Base-by-base conservation (phyloP, 2,329 filamentous ascomycete genomes). In the Colletotrichum magnum region DNA sequence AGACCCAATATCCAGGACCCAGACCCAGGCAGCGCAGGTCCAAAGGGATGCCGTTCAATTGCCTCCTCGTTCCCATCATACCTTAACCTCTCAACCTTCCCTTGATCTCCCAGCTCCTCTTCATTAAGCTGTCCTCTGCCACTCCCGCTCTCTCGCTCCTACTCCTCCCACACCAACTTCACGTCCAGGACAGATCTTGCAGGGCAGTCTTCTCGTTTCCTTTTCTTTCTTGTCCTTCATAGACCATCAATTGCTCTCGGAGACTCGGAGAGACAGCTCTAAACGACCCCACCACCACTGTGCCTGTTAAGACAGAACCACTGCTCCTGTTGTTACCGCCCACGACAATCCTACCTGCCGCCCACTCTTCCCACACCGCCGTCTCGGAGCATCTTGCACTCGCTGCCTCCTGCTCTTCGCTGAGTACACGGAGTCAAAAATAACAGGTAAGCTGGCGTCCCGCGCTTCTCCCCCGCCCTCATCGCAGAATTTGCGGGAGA, bases 401-500 rank as follows among this genome's bases (percentile, higher is more conserved):
- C 45, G 41, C 62, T 70, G 70, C 74, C 78, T 81, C 78, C 77
- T 79, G 78, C 79, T 82, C 79, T 81, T 81, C 47, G 72, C 75
- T 81, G 79, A 81, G 79, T 80, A 71, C 71, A 79, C 77, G 78
- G 79, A 79, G 78, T 76, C 72, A 68, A 65, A 71, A 66, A 36
- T 10, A 48, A 48, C 45, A 53, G 66, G 64, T 71, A 61, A 66
- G 67, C 18, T 45, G 15, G 24, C 28, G 10, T 41, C 45, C n/a
- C 28, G 26, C 6, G 6, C 18, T 16, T 13, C n/a, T 24, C 45
- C 3, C 9, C 26, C 6, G 7, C 52, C 26, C 41, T n/a, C 15
- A n/a, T 21, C 12, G 16, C 6, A 50, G 47, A 50, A 32, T 3
- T 12, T 32, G 57, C 57, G 43, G n/a, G 3, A 10, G 32, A 36